phyloP scores from a whole-genome alignment of 108 stramenopile genomes.

The Fragilaria crotonensis region DNA sequence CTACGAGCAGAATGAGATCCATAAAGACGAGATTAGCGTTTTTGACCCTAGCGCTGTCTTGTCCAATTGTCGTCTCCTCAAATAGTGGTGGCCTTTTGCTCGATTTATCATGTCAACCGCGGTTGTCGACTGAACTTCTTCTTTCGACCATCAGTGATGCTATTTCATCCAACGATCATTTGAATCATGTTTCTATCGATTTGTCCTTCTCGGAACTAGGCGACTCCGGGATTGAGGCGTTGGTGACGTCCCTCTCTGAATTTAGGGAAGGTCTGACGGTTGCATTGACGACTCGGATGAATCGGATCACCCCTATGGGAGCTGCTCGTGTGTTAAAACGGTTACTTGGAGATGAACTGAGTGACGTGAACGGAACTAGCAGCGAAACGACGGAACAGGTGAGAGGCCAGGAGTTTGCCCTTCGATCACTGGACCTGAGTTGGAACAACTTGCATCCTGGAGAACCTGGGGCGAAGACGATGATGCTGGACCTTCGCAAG shows the following conservation, averaged over 20 bases:
- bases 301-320: slow-evolving; percentile 30
- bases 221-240: background rate
- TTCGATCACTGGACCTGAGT: slow-evolving; percentile 49
- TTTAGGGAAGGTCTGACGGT: background rate
- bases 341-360: slow-evolving; percentile 18
- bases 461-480: slow-evolving; percentile 17
- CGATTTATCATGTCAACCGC: background rate
- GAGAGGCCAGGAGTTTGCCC: slow-evolving; percentile 1
- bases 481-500: slow-evolving; percentile 11
- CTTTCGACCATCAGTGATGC: background rate
- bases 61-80: too few species aligned
- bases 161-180: background rate
- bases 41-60: too few species aligned
- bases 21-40: too few species aligned
- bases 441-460: slow-evolving; percentile 46
- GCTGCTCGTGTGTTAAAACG: slow-evolving; percentile 20
- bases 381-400: background rate
- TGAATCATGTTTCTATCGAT: background rate
- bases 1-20: too few species aligned
- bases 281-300: slow-evolving; percentile 23
- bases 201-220: background rate
- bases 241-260: background rate
- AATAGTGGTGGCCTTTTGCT: too few species aligned
- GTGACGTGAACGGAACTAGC: too few species aligned
- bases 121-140: background rate